Base-by-base conservation (phyloP, 768 basidiomycete species). In the Flagelloscypha sp. region DNA sequence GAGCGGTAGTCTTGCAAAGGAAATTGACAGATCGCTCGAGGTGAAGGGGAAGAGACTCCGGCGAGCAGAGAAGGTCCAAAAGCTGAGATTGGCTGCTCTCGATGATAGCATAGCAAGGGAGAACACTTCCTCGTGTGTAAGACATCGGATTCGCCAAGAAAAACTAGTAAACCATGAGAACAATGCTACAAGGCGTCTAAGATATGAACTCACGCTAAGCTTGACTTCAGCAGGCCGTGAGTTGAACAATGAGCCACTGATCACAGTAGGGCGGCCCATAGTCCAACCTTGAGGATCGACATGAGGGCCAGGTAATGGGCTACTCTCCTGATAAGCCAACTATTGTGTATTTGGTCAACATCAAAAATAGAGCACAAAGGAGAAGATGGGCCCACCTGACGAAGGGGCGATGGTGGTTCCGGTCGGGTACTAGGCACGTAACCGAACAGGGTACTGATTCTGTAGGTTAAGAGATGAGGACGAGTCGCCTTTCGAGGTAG, bases 231-330 rank as follows among this genome's bases (percentile, higher is more conserved):
- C 58, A 31, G 56, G 49, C 10, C 58, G 58, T 22, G 58, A 49
- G 36, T 61, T 61, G 47, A 59, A 63, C 48, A 72, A 51, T 4
- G 52, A 46, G 2, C 68, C 69, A 23, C 64, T 61, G 29, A 62
- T 58, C 15, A 55, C 47, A 13, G 68, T 61, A 20, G 66, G 56
- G 8, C 61, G 46, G 6, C 64, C 48, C n/a, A 57, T 55, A 40
- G 66, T 63, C 73, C 73, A 75, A 8, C 73, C 71, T 41, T 66
- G 65, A 4, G 70, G 70, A 43, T 75, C 72, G n/a, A 54, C 48
- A 12, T 59, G 53, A 7, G 71, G 70, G 3, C 64, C 63, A 23
- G 65, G 66, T 13, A 73, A 52, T 8, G 68, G 63, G 18, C 57
- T 47, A 35, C 54, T 51, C 38, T 68, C 58, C 42, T 64, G 62